Percentiles rank a stretch among this genome's conserved stretches.
Conservation (phyloP, 768 basidiomycete species). For the Termitomyces sp. region DNA sequence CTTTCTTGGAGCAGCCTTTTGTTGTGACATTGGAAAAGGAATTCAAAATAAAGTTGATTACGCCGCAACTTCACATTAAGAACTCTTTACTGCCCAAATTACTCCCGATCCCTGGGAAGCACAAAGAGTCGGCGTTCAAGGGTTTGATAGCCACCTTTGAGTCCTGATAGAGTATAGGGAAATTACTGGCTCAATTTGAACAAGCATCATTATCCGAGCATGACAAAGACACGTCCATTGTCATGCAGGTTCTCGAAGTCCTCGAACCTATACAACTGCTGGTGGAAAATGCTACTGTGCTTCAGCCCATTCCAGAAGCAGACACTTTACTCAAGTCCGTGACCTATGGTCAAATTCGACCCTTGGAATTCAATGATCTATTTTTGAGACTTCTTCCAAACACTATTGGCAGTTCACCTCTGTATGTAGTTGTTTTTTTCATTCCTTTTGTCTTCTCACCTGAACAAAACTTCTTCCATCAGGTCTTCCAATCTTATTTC, state of each 20-base stretch:
- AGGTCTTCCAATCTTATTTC: background rate
- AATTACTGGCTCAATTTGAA: background rate
- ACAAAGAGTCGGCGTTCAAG: background rate
- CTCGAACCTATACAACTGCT: background rate
- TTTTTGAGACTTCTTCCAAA: background rate
- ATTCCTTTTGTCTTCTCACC: background rate
- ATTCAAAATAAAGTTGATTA: fast-evolving
- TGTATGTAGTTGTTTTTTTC: background rate
- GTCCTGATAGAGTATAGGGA: background rate
- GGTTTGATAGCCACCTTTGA: background rate
- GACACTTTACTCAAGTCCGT: background rate
- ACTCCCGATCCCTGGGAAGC: background rate
- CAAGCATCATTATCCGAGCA: background rate
- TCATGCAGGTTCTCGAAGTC: background rate
- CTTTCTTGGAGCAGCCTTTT: background rate
- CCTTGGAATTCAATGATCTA: background rate
- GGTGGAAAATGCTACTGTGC: background rate
- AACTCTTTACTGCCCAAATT: background rate
- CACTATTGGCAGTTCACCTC: background rate
- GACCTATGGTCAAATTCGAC: background rate
- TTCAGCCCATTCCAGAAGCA: background rate
- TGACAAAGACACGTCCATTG: background rate
- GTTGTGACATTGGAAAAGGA: background rate
- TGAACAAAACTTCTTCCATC: background rate
- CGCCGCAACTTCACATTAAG: background rate